A percentile compares a stretch with the other conserved stretches of the same genome.
Evolutionary conservation across 192 early-diverging fungal genomes (phyloP).

Genomic region (Coemansia sp.): DNA sequence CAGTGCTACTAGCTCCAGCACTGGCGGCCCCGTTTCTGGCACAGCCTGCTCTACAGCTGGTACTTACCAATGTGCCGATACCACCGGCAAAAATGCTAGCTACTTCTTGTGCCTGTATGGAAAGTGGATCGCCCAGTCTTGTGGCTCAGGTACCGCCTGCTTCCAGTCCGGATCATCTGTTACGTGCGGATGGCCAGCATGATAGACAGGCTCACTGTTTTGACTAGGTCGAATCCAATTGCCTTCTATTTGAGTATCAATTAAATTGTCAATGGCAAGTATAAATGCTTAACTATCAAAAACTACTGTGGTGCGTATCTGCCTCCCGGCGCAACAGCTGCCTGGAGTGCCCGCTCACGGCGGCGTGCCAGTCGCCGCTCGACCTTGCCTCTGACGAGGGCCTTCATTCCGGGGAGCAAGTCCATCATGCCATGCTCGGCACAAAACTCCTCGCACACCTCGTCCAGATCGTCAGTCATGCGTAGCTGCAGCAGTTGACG

Average conservation of each 20-base stretch:
- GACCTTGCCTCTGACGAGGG: constrained; percentile 51
- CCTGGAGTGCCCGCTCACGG: constrained; percentile 46
- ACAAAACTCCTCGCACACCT: constrained; percentile 45
- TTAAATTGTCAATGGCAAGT: background rate
- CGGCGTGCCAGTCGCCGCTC: constrained; percentile 49
- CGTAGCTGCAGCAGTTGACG: constrained; percentile 46
- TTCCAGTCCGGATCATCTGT: constrained; percentile 19
- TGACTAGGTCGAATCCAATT: background rate
- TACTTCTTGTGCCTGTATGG: constrained; percentile 21
- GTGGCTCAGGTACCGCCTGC: constrained; percentile 23
- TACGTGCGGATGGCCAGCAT: constrained; percentile 18
- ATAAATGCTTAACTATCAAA: background rate
- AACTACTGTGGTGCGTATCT: constrained; percentile 1
- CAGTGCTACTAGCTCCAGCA: background rate
- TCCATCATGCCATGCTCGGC: constrained; percentile 38
- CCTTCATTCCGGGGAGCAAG: constrained; percentile 47
- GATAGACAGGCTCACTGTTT: background rate
- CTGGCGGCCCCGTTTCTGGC: constrained; percentile 13
- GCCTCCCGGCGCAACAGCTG: constrained; percentile 20
- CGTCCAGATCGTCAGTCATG: constrained; percentile 37
- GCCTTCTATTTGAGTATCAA: background rate
- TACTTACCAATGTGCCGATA: constrained; percentile 17
- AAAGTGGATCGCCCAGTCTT: constrained; percentile 17
- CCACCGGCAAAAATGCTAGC: constrained; percentile 10
- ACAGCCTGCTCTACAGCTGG: constrained; percentile 4